Evolutionary conservation across 1,139 yeast species (phyloP).

Genomic region (Pichia sp.): DNA sequence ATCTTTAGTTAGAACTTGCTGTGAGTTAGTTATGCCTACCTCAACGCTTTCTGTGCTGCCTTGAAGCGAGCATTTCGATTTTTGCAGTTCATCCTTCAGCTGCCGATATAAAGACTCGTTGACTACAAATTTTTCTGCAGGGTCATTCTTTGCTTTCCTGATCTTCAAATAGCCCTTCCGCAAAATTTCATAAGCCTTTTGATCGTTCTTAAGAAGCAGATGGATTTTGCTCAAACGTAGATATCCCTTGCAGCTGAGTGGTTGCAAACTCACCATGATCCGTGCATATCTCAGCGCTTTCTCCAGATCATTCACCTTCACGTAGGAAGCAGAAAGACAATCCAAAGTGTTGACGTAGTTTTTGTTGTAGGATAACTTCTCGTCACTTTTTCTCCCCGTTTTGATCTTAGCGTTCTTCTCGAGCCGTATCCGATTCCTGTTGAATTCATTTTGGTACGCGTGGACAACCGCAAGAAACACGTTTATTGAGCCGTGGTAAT

Average conservation of each 20-base stretch:
- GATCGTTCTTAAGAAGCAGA: slow-evolving; percentile 31
- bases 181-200: slow-evolving; percentile 42
- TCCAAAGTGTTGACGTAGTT: slow-evolving; percentile 30
- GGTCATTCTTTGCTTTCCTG: slow-evolving; percentile 23
- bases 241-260: slow-evolving; percentile 57
- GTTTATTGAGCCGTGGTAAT: background rate
- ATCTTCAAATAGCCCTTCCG: slow-evolving; percentile 39
- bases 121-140: slow-evolving; percentile 20
- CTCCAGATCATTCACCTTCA: slow-evolving; percentile 41
- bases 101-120: slow-evolving; percentile 24
- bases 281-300: slow-evolving; percentile 47
- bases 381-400: background rate
- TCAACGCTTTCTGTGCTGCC: slow-evolving; percentile 2
- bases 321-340: slow-evolving; percentile 54
- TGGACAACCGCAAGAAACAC: background rate
- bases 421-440: background rate
- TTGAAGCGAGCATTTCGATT: background rate
- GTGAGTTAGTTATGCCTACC: background rate
- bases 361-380: background rate
- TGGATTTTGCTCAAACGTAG: slow-evolving; percentile 49
- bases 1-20: background rate
- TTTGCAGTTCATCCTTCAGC: slow-evolving; percentile 14
- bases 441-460: slow-evolving; percentile 4
- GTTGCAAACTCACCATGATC: slow-evolving; percentile 43
- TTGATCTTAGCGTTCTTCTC: background rate